Evolutionary conservation across 2,329 filamentous ascomycete genomes (phyloP).

Genomic region (Endocalyx cinctus): DNA sequence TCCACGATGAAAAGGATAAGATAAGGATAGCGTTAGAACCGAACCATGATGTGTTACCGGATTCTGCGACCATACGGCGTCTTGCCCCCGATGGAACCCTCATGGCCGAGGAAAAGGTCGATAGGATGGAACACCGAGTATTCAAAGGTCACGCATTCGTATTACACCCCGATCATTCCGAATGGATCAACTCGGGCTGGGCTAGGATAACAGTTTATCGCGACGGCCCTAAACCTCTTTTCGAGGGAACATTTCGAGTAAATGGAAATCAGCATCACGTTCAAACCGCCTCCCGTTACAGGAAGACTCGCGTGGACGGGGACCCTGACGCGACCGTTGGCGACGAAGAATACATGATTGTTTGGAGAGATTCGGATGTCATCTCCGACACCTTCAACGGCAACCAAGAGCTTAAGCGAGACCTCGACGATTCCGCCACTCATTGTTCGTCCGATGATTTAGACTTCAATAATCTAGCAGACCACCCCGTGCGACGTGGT

Average conservation of each 20-base stretch:
- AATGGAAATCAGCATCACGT: conserved; percentile 82
- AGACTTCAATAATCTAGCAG: conserved; percentile 69
- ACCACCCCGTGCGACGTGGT: conserved; percentile 62
- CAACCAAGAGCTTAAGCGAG: conserved; percentile 62
- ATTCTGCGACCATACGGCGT: conserved; percentile 70
- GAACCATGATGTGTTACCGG: conserved; percentile 82
- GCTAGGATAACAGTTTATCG: conserved; percentile 72
- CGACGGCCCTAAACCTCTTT: conserved; percentile 75
- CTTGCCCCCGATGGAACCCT: conserved; percentile 68
- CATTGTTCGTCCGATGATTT: conserved; percentile 71
- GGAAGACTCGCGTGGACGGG: conserved; percentile 61
- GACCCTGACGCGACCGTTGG: conserved; percentile 63
- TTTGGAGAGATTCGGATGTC: conserved; percentile 90
- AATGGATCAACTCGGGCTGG: conserved; percentile 83
- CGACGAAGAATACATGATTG: conserved; percentile 72
- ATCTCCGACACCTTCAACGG: conserved; percentile 31
- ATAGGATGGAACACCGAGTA: conserved; percentile 71
- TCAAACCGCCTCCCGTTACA: conserved; percentile 70
- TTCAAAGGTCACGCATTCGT: conserved; percentile 78
- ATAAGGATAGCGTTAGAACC: conserved; percentile 80
- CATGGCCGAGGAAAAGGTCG: conserved; percentile 60
- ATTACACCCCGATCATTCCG: conserved; percentile 50
- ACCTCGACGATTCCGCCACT: conserved; percentile 33
- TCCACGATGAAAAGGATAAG: conserved; percentile 62
- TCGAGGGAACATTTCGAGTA: conserved; percentile 84